Percentiles rank a stretch among this genome's conserved stretches.
phyloP scores from a whole-genome alignment of 352 stramenopile genomes.

The Globisporangium iwayamae region DNA sequence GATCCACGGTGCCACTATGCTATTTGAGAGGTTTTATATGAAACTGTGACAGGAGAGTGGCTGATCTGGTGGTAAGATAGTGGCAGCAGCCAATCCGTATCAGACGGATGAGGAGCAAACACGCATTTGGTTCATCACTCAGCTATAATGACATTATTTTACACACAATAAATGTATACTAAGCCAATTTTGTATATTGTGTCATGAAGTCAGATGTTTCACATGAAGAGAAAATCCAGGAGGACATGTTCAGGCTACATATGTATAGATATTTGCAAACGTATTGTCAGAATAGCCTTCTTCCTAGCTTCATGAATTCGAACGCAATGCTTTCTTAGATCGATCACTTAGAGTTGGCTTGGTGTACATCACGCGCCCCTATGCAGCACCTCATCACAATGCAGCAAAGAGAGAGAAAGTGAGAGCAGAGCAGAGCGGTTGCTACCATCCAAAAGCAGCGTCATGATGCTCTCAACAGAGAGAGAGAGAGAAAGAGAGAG shows the following conservation, averaged over 20 bases:
- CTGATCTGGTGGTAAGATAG: background rate
- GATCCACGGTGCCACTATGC: background rate
- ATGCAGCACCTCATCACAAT: too few relatives aligned
- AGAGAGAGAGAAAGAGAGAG: too few relatives aligned
- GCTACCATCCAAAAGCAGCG: too few relatives aligned
- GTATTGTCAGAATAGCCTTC: background rate
- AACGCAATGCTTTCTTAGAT: background rate
- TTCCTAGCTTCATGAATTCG: background rate
- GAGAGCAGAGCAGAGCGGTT: too few relatives aligned
- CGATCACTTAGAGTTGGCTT: background rate
- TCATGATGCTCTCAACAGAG: too few relatives aligned
- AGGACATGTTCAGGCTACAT: background rate
- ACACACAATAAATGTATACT: too few relatives aligned
- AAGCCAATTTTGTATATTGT: too few relatives aligned
- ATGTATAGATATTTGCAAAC: background rate
- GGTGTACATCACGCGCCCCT: background rate
- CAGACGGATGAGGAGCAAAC: background rate
- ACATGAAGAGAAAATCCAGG: too few relatives aligned
- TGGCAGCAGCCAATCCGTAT: background rate
- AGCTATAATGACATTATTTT: too few relatives aligned
- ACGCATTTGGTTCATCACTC: background rate
- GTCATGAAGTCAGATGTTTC: too few relatives aligned
- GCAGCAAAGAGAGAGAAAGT: too few relatives aligned
- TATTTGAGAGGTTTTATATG: background rate
- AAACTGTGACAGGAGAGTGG: background rate